Evolutionary conservation across 768 basidiomycete genomes (phyloP).

Genomic region (Suillus hirtellus): DNA sequence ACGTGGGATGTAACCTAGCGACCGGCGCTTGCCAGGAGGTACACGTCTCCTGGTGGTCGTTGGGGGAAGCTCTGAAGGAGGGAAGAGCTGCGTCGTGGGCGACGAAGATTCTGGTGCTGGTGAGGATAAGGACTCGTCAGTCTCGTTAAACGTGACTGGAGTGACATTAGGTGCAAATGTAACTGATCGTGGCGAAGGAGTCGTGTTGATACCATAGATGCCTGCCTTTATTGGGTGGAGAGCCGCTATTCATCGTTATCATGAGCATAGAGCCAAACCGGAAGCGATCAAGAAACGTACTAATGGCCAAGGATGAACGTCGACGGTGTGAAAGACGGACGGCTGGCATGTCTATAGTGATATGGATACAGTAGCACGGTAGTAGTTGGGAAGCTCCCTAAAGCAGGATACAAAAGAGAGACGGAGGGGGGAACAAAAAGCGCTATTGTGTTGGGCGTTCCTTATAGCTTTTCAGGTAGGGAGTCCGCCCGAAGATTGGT

Average conservation of each 20-base stretch:
- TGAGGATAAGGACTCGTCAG: conserved; percentile 28
- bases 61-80: conserved; percentile 46
- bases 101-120: conserved; percentile 33
- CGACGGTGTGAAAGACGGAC: conserved; percentile 38
- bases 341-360: conserved; percentile 35
- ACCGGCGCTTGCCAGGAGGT: conserved; percentile 65
- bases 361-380: conserved; percentile 17
- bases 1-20: conserved; percentile 41
- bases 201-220: conserved; percentile 46
- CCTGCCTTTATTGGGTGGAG: conserved; percentile 50
- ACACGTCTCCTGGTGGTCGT: conserved; percentile 45
- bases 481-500: conserved; percentile 2
- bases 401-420: conserved; percentile 26
- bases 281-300: conserved; percentile 23
- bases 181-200: conserved; percentile 47
- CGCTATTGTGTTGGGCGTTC: conserved; percentile 27
- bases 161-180: conserved; percentile 68
- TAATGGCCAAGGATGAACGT: conserved; percentile 40
- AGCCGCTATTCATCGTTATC: conserved; percentile 20
- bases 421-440: conserved; percentile 18
- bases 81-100: conserved; percentile 48
- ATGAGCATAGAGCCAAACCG: not conserved
- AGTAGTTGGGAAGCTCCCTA: conserved; percentile 10
- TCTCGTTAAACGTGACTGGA: conserved; percentile 48
- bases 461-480: conserved; percentile 23